These are phyloP conservation scores for Ophiostoma populinum DNA, from an alignment of 2,329 filamentous ascomycete species.

Conservation along the genomic window DNA sequence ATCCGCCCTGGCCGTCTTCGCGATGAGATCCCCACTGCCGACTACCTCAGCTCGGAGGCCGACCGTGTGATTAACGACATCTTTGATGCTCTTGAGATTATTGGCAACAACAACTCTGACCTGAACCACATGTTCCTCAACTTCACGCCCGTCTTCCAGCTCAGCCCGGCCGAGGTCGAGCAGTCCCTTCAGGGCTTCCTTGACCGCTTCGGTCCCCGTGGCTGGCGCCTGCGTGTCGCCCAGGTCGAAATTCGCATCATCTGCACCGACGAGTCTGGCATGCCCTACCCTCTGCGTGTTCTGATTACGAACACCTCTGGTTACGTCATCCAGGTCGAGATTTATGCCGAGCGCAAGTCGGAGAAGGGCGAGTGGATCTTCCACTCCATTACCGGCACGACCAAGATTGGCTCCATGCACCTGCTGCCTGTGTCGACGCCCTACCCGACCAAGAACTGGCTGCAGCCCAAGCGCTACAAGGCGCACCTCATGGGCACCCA, in stretches of 20 bases:
- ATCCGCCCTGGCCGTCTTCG: slow-evolving; percentile 86
- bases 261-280: slow-evolving; percentile 75
- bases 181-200: slow-evolving; percentile 87
- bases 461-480: slow-evolving; percentile 98
- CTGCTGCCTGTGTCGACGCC: slow-evolving; percentile 78
- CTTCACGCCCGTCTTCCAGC: slow-evolving; percentile 91
- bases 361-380: slow-evolving; percentile 98
- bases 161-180: slow-evolving; percentile 78
- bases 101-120: slow-evolving; percentile 97
- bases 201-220: slow-evolving; percentile 85
- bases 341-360: slow-evolving; percentile 94
- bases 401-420: slow-evolving; percentile 91
- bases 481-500: slow-evolving; percentile 98
- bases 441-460: slow-evolving; percentile 95
- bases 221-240: slow-evolving; percentile 90
- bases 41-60: slow-evolving; percentile 95
- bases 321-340: slow-evolving; percentile 92
- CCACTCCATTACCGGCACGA: slow-evolving; percentile 90
- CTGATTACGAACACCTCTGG: slow-evolving; percentile 97
- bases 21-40: slow-evolving; percentile 94
- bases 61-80: slow-evolving; percentile 96
- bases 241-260: slow-evolving; percentile 97
- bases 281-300: slow-evolving; percentile 81
- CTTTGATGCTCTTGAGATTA: slow-evolving; percentile 91
- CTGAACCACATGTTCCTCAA: slow-evolving; percentile 99